Evolutionary conservation across 164 flowering plant species (phyloP).

Genomic region (Sedum album): DNA sequence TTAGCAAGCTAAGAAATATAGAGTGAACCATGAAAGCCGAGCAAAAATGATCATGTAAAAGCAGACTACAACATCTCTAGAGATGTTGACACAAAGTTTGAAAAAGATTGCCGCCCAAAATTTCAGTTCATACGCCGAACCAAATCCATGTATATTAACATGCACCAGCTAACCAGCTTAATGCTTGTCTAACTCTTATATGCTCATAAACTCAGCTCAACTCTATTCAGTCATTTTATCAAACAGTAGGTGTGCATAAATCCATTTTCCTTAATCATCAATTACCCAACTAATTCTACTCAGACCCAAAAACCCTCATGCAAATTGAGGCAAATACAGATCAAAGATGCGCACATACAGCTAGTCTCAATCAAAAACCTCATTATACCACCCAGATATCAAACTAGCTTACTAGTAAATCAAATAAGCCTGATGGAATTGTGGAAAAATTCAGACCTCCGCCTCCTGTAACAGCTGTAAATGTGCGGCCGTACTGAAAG

Average conservation of each 20-base stretch:
- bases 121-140: too few relatives aligned
- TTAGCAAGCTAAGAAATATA: not conserved
- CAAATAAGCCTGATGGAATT: too few relatives aligned
- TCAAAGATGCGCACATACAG: too few relatives aligned
- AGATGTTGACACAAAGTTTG: not conserved
- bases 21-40: not conserved
- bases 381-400: too few relatives aligned
- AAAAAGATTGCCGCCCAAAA: not conserved
- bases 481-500: not conserved
- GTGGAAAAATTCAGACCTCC: too few relatives aligned
- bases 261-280: too few relatives aligned
- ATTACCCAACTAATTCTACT: too few relatives aligned
- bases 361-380: too few relatives aligned
- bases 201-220: not conserved
- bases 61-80: too few relatives aligned
- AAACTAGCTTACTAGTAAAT: not conserved
- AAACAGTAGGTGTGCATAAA: not conserved
- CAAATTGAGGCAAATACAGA: too few relatives aligned
- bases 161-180: not conserved
- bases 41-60: not conserved
- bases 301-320: too few relatives aligned
- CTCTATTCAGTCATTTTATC: conserved; percentile 9
- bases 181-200: not conserved
- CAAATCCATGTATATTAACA: not conserved
- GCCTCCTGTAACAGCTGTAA: too few relatives aligned